Conservation (phyloP, 257 asterid species). For the Fraxinus excelsior region DNA sequence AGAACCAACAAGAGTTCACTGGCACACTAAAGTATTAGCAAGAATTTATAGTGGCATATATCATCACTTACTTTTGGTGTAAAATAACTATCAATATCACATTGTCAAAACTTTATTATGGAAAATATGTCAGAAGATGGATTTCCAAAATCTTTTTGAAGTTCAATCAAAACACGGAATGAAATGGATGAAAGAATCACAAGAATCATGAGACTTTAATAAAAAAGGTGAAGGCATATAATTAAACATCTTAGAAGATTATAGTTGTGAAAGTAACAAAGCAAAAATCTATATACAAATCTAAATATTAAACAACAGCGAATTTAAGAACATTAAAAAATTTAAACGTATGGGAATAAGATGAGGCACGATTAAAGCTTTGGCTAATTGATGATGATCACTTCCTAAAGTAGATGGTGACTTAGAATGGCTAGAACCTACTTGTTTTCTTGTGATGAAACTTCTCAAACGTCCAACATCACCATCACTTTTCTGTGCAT, state of each 20-base stretch:
- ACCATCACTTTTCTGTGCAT: constrained; percentile 36
- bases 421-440: too few species aligned
- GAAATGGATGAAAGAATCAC: background rate
- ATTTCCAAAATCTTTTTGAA: constrained; percentile 15
- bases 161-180: background rate
- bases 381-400: too few species aligned
- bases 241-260: background rate
- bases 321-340: background rate
- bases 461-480: constrained; percentile 55
- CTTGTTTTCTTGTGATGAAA: too few species aligned
- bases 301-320: background rate
- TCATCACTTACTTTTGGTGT: background rate
- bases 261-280: background rate
- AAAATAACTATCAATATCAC: background rate
- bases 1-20: background rate
- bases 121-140: constrained; percentile 21
- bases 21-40: background rate
- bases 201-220: background rate
- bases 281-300: background rate
- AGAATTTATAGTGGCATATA: background rate
- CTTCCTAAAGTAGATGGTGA: too few species aligned
- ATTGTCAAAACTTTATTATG: constrained; percentile 10
- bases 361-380: constrained; percentile 72
- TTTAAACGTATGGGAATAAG: constrained; percentile 74
- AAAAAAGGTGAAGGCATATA: background rate